Evolutionary conservation across 345 rosid genomes (phyloP), one percentile per base, ranked within the genome.

Genomic region (Anastatica hierochuntica): DNA sequence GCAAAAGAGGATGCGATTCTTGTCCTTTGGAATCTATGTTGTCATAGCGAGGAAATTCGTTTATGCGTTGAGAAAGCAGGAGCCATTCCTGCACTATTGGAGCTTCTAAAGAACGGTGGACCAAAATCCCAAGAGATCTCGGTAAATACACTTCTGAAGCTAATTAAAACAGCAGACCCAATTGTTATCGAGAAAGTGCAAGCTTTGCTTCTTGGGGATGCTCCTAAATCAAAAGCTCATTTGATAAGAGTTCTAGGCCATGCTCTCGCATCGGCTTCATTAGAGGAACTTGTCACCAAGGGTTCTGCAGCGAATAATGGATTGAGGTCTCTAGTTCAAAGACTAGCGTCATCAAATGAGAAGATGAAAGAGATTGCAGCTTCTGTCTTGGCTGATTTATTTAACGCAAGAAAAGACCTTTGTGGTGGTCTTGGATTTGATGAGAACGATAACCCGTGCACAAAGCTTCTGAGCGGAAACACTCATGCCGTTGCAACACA

Each of bases 261-360:
- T 71, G 80, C 81, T 35, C 86, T 89, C 53, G 76, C 78, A 42
- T 62, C 84, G 59, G 82, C 88, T 63, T 73, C 88, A 8, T 49
- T 71, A 7, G 62, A 72, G 17, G 88, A 85, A 56, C 72, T 89
- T 67, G 70, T 81, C 43, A 67, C 59, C 5, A 72, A 64, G 62
- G 94, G 84, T 58, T 81, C 97, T 51, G 88, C 95, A n/a, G 90
- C 97, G 18, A 90, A 83, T 66, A 76, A 81, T 72, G 94, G 88
- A 20, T 51, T 90, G 59, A 83, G 73, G 47, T 74, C 90, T 42
- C 88, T 90, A 55, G 74, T 85, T 42, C 80, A 85, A 68, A 76
- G 74, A 67, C 90, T 90, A 39, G 76, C 76, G 49, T 85, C 94
- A 59, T 67, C 90, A 13, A 80, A 76, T 55, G 90, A 76, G 57